phyloP scores from a whole-genome alignment of 1,284 basidiomycete species.

The Fomes fomentarius region DNA sequence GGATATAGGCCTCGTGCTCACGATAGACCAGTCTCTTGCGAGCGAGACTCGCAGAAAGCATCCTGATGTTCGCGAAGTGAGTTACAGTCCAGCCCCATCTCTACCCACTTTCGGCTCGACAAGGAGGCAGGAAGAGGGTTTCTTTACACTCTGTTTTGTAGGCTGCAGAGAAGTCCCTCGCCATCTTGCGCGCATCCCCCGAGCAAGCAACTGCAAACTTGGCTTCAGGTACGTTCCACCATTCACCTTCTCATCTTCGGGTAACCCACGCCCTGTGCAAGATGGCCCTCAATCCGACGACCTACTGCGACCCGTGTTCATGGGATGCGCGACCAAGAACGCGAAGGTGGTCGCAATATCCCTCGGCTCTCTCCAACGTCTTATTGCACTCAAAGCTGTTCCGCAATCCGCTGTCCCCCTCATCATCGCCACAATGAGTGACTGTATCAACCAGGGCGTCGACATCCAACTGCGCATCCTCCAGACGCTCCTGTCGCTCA shows the following conservation, averaged over 20 bases:
- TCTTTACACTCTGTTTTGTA: background rate
- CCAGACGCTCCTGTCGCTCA: slow-evolving; percentile 87
- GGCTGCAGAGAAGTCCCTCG: slow-evolving; percentile 86
- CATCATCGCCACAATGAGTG: slow-evolving; percentile 81
- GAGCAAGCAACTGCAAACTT: slow-evolving; percentile 68
- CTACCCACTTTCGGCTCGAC: too few species aligned
- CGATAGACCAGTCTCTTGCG: slow-evolving; percentile 58
- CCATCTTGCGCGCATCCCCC: slow-evolving; percentile 75
- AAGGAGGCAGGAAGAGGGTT: too few species aligned
- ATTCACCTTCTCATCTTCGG: background rate
- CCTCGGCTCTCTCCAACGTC: slow-evolving; percentile 88
- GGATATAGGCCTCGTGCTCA: slow-evolving; percentile 5
- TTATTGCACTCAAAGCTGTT: slow-evolving; percentile 87
- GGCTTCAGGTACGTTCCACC: slow-evolving; percentile 55
- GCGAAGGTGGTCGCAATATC: slow-evolving; percentile 94
- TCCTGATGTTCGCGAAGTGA: slow-evolving; percentile 82
- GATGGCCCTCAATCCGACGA: slow-evolving; percentile 82
- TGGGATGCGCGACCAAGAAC: slow-evolving; percentile 93
- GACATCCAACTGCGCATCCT: slow-evolving; percentile 93
- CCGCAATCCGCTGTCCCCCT: slow-evolving; percentile 77
- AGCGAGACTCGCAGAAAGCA: slow-evolving; percentile 83
- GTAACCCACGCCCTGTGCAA: slow-evolving; percentile 30
- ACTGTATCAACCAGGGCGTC: slow-evolving; percentile 90
- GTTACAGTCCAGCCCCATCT: slow-evolving; percentile 11
- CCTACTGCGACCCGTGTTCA: slow-evolving; percentile 87